Conservation (phyloP, 257 asterid species). For the Cordia subcordata region DNA sequence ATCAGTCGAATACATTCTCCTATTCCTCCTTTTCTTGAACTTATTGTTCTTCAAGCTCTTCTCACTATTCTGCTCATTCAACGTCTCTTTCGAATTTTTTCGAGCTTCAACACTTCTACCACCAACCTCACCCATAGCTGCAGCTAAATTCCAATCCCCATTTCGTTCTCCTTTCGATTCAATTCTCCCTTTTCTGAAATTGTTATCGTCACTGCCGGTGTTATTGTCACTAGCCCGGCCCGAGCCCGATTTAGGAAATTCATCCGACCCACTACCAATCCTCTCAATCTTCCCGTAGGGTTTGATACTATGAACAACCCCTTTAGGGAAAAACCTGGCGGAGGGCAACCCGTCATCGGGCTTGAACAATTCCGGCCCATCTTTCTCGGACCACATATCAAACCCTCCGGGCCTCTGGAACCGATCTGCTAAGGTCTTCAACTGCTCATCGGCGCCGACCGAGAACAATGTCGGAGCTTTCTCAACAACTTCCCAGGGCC, state of each 20-base stretch:
- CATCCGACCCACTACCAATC: conserved; percentile 12
- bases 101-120: too few relatives aligned
- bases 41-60: conserved; percentile 22
- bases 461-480: conserved; percentile 87
- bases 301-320: conserved; percentile 74
- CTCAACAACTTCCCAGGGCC: conserved; percentile 90
- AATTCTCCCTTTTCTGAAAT: conserved; percentile 11
- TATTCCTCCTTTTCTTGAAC: conserved; percentile 28
- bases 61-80: conserved; percentile 19
- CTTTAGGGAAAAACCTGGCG: conserved; percentile 84
- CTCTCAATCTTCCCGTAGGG: conserved; percentile 52
- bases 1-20: conserved; percentile 23
- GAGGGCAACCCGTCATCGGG: conserved; percentile 50
- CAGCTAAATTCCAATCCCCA: conserved; percentile 1
- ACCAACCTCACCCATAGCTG: too few relatives aligned
- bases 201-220: conserved; percentile 8
- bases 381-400: conserved; percentile 89
- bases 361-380: conserved; percentile 86
- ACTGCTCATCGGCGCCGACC: conserved; percentile 85
- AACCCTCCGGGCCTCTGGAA: conserved; percentile 96
- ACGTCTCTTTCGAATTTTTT: conserved; percentile 9
- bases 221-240: background rate
- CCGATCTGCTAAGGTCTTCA: conserved; percentile 91
- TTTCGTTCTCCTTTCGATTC: conserved; percentile 23
- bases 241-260: conserved; percentile 16